Evolutionary conservation across 768 basidiomycete genomes (phyloP).

Genomic region (Mrakia blollopis): DNA sequence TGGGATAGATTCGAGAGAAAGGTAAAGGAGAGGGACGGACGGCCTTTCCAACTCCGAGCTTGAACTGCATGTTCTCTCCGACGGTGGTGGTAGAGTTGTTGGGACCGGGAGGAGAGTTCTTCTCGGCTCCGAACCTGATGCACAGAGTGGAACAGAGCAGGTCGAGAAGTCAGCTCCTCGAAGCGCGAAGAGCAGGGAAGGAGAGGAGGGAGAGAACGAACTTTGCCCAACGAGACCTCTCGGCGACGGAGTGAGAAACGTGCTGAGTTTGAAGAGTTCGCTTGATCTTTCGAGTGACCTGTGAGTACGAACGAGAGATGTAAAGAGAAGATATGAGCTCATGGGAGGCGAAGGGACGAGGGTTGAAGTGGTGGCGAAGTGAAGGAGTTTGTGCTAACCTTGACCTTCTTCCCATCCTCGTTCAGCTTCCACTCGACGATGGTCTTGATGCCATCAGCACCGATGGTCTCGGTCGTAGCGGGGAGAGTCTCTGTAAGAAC

Average conservation of each 20-base stretch:
- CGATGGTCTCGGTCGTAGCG: constrained; percentile 52
- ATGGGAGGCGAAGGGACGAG: not conserved
- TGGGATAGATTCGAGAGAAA: not conserved
- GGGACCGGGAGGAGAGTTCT: constrained; percentile 77
- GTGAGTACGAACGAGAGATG: constrained; percentile 8
- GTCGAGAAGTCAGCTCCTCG: not conserved
- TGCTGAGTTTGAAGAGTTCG: constrained; percentile 81
- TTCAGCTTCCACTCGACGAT: constrained; percentile 75
- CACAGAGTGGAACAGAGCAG: not conserved
- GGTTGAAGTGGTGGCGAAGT: not conserved
- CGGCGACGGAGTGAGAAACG: constrained; percentile 91
- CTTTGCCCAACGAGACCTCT: constrained; percentile 82
- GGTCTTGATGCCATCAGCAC: constrained; percentile 82
- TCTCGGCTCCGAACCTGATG: constrained; percentile 77
- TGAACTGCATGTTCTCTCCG: constrained; percentile 64
- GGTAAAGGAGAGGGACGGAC: constrained; percentile 2
- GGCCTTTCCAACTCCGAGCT: constrained; percentile 56
- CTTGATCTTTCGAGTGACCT: constrained; percentile 83
- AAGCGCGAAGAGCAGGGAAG: not conserved
- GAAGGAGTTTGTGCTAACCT: constrained; percentile 52
- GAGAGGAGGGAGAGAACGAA: constrained; percentile 29
- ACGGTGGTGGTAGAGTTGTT: constrained; percentile 92
- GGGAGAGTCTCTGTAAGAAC: constrained; percentile 50
- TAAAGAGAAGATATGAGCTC: not conserved
- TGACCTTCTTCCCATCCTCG: constrained; percentile 91